These are phyloP conservation scores for Ceratopteris richardii DNA, from an alignment of 75 land plant species.

Conservation along the genomic window DNA sequence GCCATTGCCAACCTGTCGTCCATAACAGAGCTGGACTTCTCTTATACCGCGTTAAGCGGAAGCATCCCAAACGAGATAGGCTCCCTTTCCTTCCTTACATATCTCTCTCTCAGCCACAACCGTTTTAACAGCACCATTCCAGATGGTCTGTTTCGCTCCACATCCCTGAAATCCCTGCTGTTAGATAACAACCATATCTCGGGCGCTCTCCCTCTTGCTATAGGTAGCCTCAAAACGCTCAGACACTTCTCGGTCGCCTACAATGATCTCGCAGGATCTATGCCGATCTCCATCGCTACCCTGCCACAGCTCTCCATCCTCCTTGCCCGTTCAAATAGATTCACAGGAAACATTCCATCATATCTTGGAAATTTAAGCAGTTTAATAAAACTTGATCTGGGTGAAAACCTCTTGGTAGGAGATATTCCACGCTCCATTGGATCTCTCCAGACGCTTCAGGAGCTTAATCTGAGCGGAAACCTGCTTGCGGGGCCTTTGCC, in stretches of 20 bases:
- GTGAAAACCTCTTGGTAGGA: slow-evolving; percentile 46
- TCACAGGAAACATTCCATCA: slow-evolving; percentile 54
- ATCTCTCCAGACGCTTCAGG: slow-evolving; percentile 39
- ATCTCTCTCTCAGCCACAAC: slow-evolving; percentile 51
- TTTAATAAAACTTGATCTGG: slow-evolving; percentile 37
- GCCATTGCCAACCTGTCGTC: slow-evolving; percentile 42
- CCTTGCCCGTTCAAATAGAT: slow-evolving; percentile 47
- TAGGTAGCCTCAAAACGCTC: slow-evolving; percentile 36
- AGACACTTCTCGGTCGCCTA: slow-evolving; percentile 44
- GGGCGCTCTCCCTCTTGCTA: slow-evolving; percentile 49
- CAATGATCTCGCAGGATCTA: slow-evolving; percentile 43
- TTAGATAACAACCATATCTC: slow-evolving; percentile 50
- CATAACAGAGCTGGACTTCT: slow-evolving; percentile 43
- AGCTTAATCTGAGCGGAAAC: slow-evolving; percentile 57
- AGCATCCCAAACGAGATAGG: slow-evolving; percentile 49
- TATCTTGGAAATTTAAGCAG: slow-evolving; percentile 36
- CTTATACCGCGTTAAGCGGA: slow-evolving; percentile 48
- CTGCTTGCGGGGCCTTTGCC: slow-evolving; percentile 59
- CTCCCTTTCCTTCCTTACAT: slow-evolving; percentile 27
- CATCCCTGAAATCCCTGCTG: slow-evolving; percentile 43
- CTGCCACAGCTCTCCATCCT: slow-evolving; percentile 46
- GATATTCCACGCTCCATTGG: slow-evolving; percentile 46
- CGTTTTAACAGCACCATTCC: slow-evolving; percentile 50
- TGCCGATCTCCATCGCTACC: slow-evolving; percentile 45
- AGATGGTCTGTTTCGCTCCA: slow-evolving; percentile 30